Conservation (phyloP, 2,329 filamentous ascomycete species). For the Aspergillus hortae region DNA sequence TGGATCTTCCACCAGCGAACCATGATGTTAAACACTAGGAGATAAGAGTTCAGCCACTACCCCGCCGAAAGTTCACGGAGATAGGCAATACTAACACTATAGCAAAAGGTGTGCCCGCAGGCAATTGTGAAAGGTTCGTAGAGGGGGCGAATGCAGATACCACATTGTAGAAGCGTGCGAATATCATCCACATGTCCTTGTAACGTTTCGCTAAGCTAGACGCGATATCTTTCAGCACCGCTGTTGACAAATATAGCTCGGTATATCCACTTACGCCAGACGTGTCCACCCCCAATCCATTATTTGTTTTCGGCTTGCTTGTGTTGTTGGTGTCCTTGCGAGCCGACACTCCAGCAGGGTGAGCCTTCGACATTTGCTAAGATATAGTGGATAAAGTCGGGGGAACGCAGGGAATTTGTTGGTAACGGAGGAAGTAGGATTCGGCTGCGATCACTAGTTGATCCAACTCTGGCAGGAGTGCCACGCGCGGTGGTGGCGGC, state of each 20-base stretch:
- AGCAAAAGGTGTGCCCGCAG: slow-evolving; percentile 71
- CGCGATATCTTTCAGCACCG: slow-evolving; percentile 12
- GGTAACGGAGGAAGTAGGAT: not conserved
- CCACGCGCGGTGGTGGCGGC: too few species aligned
- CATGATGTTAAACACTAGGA: slow-evolving; percentile 55
- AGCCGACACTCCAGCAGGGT: slow-evolving; percentile 7
- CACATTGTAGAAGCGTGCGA: slow-evolving; percentile 60
- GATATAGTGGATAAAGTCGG: not conserved
- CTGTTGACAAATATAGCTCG: not conserved
- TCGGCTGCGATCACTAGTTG: not conserved
- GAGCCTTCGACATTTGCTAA: slow-evolving; percentile 13
- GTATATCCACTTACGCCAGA: slow-evolving; percentile 27
- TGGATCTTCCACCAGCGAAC: slow-evolving; percentile 52
- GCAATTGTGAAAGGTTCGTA: slow-evolving; percentile 67
- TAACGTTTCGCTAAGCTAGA: slow-evolving; percentile 39
- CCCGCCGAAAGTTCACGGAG: not conserved
- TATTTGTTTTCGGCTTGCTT: slow-evolving; percentile 7
- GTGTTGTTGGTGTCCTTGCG: slow-evolving; percentile 8
- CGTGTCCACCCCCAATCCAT: slow-evolving; percentile 17
- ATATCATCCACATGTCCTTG: slow-evolving; percentile 59
- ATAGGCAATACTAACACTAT: slow-evolving; percentile 49
- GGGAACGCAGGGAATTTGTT: not conserved
- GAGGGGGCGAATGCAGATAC: slow-evolving; percentile 64
- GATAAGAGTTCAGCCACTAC: slow-evolving; percentile 17
- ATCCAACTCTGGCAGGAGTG: too few species aligned